Base-by-base conservation (phyloP, 371 early-diverging fungal species). In the Circinella umbellata region DNA sequence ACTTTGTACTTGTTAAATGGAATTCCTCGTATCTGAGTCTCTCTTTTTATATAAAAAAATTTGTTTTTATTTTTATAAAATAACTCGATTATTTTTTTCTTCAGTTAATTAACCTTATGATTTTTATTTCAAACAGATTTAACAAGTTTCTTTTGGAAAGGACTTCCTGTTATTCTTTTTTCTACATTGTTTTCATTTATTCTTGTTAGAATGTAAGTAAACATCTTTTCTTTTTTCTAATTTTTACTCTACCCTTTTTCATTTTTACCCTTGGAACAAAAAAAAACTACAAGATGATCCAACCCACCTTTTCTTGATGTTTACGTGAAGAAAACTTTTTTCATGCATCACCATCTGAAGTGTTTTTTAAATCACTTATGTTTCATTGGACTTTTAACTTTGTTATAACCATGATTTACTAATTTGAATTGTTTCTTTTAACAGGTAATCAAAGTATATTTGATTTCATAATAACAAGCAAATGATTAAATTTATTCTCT, bases 261-360 rank as follows among this genome's bases (percentile, higher is more conserved):
- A 8, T 18, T 60, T 48, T 42, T 15, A 13, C 10, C 14, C 42
- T 51, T 51, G 11, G 11, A 47, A 3, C 47, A 15, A 47, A 47
- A 15, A 9, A 47, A 57, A 37, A 18, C 18, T 46, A 66, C 35
- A 66, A 47, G 69, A 69, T 69, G 69, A 69, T 69, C 49, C 42
- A 35, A 69, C 39, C 69, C 69, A 63, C 53, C 67, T 37, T 13
- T 61, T 34, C 35, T 47, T 54, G 63, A 55, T 27, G 27, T 36
- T 47, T 34, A 66, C 64, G 69, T 76, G 80, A 75, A 74, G 59
- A 76, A 55, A 66, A 70, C 59, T 75, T 72, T 57, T 70, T 67
- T 74, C 81, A 80, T 80, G 81, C 81, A 80, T 74, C 81, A 80
- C 81, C 81, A 80, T 80, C 81, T 80, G 81, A 80, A 70, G 72